Evolutionary conservation across 108 stramenopile genomes (phyloP), one percentile per base, ranked within the genome.

Genomic region (Cyclostephanos tholiformis): DNA sequence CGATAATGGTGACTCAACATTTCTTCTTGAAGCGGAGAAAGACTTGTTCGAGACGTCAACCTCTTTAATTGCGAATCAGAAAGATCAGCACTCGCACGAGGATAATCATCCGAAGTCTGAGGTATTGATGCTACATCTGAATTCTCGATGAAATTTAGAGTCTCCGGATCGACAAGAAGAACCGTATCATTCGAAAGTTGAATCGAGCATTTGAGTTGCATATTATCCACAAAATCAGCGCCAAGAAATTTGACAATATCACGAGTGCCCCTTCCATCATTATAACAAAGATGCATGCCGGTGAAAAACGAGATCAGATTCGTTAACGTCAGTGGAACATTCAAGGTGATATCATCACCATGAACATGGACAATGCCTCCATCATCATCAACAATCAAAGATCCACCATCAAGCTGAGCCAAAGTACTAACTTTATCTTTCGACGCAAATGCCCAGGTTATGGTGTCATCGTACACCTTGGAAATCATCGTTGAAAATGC

Each of bases 11-110:
- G 46, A 27, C 50, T 36, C 32, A 78, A 23, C 13, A 78, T 25
- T n/a, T 44, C 39, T 23, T 72, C 65, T 46, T 78, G 77, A 2
- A 72, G 35, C 57, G 77, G 77, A 5, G 74, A 60, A 2, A 75
- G 27, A 8, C 29, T 19, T 59, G 66, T 52, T 1, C 65, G 74
- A 36, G 39, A 43, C 0, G 56, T 48, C 3, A 75, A 19, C 0
- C 20, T n/a, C 38, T 56, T 22, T 2, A 56, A 30, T 23, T 75
- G 52, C 36, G 58, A 30, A 8, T 10, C 6, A 17, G 74, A 9
- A 26, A 75, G 2, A 72, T 48, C 4, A 5, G 26, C 23, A 6
- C 60, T 49, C 25, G 67, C 75, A 19, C 65, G 49, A 4, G 12
- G 2, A 63, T 52, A 76, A 16, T 44, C 22, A 4, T 13, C 10